These are phyloP conservation scores for Leishmania martiniquensis DNA, from an alignment of 208 protist species.

Conservation along the genomic window DNA sequence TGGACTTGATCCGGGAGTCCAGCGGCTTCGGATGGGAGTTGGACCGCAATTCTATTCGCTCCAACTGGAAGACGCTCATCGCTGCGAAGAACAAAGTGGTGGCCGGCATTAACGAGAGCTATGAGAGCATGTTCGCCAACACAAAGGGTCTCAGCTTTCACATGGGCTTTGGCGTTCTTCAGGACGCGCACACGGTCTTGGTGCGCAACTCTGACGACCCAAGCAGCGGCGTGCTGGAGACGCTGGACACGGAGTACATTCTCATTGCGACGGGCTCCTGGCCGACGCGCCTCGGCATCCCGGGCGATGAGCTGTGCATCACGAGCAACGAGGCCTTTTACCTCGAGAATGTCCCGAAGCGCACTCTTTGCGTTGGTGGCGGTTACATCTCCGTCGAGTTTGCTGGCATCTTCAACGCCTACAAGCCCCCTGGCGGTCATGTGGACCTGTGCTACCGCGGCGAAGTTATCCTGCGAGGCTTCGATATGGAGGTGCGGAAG, in stretches of 20 bases:
- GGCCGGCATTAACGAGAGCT: constrained; percentile 89
- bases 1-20: constrained; percentile 77
- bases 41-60: constrained; percentile 40
- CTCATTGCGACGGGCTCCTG: constrained; percentile 88
- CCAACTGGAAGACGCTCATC: constrained; percentile 90
- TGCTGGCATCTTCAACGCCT: constrained; percentile 92
- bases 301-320: constrained; percentile 90
- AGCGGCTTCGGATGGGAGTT: constrained; percentile 86
- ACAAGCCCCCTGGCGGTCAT: constrained; percentile 70
- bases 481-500: constrained; percentile 82
- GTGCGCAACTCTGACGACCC: constrained; percentile 63
- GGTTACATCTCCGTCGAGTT: constrained; percentile 94
- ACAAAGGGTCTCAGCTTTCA: constrained; percentile 88
- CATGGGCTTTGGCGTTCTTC: constrained; percentile 74
- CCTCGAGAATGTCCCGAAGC: constrained; percentile 73
- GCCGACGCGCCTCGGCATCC: constrained; percentile 79
- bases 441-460: constrained; percentile 83
- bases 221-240: constrained; percentile 56
- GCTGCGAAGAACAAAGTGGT: constrained; percentile 89
- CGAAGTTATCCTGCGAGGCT: constrained; percentile 85
- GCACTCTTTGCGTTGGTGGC: constrained; percentile 84
- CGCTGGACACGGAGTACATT: constrained; percentile 76
- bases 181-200: constrained; percentile 75
- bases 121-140: constrained; percentile 88
- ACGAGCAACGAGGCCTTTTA: constrained; percentile 94